Evolutionary conservation across 2,329 filamentous ascomycete species (phyloP), one percentile per base, ranked within the genome.

Genomic region (Clonostachys chloroleuca): DNA sequence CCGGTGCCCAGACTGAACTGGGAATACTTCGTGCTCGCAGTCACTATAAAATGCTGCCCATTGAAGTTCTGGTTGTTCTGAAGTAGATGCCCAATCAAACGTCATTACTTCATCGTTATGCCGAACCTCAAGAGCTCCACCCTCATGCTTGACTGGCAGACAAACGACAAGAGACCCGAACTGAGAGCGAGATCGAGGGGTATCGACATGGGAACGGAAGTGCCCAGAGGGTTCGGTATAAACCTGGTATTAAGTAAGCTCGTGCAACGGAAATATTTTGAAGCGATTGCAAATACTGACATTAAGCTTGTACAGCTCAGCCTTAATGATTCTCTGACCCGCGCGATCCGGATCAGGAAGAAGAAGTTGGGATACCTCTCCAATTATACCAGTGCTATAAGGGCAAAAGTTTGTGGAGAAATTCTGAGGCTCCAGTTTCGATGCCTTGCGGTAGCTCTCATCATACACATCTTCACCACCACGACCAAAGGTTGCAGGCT

Each of bases 121-220:
- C 6, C 69, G 63, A 5, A 78, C 67, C 7, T 63, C 52, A 0
- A 78, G 65, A 12, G 65, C 50, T 0, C 75, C 75, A 3, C 74
- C 74, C 39, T 65, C 47, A 47, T 66, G 64, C 2, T 49, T n/a
- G 2, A 50, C 18, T 0, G 67, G 67, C 0, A 83, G 64, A 37
- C 73, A 77, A 4, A 81, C 66, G 0, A 83, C 76, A 0, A 83
- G 65, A 0, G 73, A 78, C 0, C 74, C 77, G 43, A 83, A 74
- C 39, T 81, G 76, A 1, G 51, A 54, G 1, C 58, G 50, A 1
- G 68, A 72, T 1, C 74, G 70, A 1, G 78, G 76, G 0, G 75
- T 81, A 49, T 83, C 76, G 9, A 81, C 69, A 46, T 80, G 75
- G 1, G 70, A 56, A 17, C 70, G 68, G 56, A 81, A 80, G 14